Percentiles rank a stretch among this genome's conserved stretches.
Conservation (phyloP, 805 yeast genomes). For the Sugiyamaella chiloensis region DNA sequence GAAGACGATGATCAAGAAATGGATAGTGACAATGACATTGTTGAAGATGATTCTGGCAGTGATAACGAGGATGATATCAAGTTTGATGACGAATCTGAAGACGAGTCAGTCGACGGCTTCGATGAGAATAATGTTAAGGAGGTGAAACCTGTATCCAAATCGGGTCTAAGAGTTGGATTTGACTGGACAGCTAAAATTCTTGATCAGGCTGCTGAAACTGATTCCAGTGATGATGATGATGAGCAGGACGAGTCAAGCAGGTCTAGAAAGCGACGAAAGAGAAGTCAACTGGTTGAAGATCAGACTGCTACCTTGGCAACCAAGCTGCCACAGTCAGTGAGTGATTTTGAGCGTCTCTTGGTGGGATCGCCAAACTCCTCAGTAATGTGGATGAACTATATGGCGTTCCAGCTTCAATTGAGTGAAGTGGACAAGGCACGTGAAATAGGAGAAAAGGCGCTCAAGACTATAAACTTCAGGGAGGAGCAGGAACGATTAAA, state of each 20-base stretch:
- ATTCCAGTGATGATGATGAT: background rate
- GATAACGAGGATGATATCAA: constrained; percentile 33
- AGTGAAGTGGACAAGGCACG: constrained; percentile 94
- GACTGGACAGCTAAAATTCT: constrained; percentile 94
- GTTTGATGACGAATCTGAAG: constrained; percentile 36
- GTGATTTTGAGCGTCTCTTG: constrained; percentile 88
- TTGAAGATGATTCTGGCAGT: constrained; percentile 30
- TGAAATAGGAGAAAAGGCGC: constrained; percentile 87
- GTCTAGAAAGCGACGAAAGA: constrained; percentile 33
- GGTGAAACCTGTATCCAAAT: constrained; percentile 24
- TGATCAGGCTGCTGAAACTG: constrained; percentile 54
- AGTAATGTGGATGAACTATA: constrained; percentile 93
- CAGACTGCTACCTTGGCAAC: constrained; percentile 79
- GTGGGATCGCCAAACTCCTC: constrained; percentile 94
- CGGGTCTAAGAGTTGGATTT: constrained; percentile 78
- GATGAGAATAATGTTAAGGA: constrained; percentile 35
- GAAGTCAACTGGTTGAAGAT: constrained; percentile 62
- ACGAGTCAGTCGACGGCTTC: constrained; percentile 34
- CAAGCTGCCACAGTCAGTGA: constrained; percentile 84
- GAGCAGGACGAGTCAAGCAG: constrained; percentile 45
- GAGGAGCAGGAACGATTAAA: constrained; percentile 92
- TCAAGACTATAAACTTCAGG: constrained; percentile 82
- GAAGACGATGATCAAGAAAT: constrained; percentile 27
- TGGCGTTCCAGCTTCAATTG: constrained; percentile 94
- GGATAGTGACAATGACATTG: constrained; percentile 28